phyloP scores from a whole-genome alignment of 169 alveolate genomes.

The Cryptosporidium baileyi region DNA sequence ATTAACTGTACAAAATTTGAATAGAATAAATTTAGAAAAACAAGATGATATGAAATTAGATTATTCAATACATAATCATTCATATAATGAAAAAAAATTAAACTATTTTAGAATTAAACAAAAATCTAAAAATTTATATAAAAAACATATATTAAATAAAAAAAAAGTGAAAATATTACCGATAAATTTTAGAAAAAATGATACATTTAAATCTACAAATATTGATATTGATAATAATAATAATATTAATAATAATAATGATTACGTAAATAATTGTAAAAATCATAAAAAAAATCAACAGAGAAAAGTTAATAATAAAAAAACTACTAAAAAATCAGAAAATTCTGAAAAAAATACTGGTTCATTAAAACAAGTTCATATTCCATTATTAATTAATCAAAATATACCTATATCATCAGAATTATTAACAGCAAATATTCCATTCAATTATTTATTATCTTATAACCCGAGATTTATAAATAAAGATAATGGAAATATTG shows the following conservation, averaged over 20 bases:
- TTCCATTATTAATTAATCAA: constrained; percentile 12
- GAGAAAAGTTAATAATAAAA: not conserved
- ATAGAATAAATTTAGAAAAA: not conserved
- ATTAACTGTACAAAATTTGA: not conserved
- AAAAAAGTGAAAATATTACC: constrained; percentile 4
- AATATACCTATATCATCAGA: not conserved
- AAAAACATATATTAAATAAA: not conserved
- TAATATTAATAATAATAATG: not conserved
- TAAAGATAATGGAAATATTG: not conserved
- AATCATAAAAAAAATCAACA: not conserved
- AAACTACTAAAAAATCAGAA: not conserved
- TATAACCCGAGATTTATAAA: not conserved
- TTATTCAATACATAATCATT: not conserved
- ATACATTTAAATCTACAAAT: not conserved
- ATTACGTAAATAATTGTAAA: not conserved
- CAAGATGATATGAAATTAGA: not conserved
- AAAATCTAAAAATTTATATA: not conserved
- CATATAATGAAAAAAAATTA: not conserved
- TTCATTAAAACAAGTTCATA: not conserved
- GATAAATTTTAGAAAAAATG: not conserved
- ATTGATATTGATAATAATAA: too few relatives aligned
- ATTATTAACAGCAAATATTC: not conserved
- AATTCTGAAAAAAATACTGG: not conserved
- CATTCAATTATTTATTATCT: not conserved
- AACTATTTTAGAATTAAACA: constrained; percentile 13